Base-by-base conservation (phyloP, 192 early-diverging fungal species). In the Coemansia sp. region DNA sequence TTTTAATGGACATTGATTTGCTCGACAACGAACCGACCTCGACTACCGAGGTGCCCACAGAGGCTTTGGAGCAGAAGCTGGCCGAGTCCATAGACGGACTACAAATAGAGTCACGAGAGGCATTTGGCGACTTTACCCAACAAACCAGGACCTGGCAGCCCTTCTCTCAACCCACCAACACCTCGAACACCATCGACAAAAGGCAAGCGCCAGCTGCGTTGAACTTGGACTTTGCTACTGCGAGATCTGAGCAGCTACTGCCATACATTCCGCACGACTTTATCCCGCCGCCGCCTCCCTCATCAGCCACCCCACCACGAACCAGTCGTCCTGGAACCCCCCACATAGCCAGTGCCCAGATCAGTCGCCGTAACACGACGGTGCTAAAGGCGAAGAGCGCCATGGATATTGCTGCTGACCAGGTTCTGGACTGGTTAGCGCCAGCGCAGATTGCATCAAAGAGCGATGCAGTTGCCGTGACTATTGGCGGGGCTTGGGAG, bases 41-140 rank as follows among this genome's bases (percentile, higher is more conserved):
- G n/a, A n/a, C 9, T 31, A 7, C 52, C 31, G 31, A 31, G 31
- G 31, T 31, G n/a, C 48, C 12, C 8, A 9, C 18, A 2, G 20
- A 8, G 5, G n/a, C 45, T 2, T 47, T 18, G n/a, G 48, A 52
- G 48, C 25, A 52, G 10, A 26, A 11, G 9, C 20, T 52, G 48
- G n/a, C 20, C 25, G 48, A 26, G 23, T 23, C 48, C 1, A 26
- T 55, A 13, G 52, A 31, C 28, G 14, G 52, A 13, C 52, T 31
- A 18, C 28, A 33, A 28, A 31, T 6, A 26, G 52, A 52, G 25
- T 13, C 25, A 16, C 52, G 31, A 2, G 52, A 55, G 20, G 73
- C 69, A 6, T 81, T 75, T 63, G 78, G 78, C 23, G 69, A 75
- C 16, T 76, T 76, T 39, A 41, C 72, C 3, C 65, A 67, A 50